Evolutionary conservation across 139 green algal species (phyloP), one percentile per base, ranked within the genome.

Genomic region (Eudorina sp.): DNA sequence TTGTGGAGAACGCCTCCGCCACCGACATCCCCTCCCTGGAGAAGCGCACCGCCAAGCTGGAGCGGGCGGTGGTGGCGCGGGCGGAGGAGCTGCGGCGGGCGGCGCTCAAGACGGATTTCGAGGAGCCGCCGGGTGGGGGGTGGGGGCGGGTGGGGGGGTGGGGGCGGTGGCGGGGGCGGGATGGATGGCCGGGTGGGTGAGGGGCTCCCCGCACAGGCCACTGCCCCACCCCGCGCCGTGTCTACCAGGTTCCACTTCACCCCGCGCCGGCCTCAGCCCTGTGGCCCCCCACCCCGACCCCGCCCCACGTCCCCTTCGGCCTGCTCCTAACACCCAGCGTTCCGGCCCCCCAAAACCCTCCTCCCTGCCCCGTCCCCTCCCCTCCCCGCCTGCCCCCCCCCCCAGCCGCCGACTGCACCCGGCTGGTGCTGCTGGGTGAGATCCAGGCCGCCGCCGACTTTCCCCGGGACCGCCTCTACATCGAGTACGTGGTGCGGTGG

Each of bases 401-500:
- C 48, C n/a, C 78, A 74, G 55, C 55, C 29, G 40, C 7, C 21
- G 60, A 48, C 31, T 60, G 60, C 58, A 60, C 92, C 69, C 90
- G 92, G 34, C 64, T 96, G 64, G 46, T 92, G 75, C 62, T 96
- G 43, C 31, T 94, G 31, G 92, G 84, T 0, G 94, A 96, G 84
- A 92, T 96, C 48, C 72, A 95, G 81, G 48, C 81, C 38, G 92
- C 84, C 18, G 89, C 90, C 29, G 92, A 92, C 62, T 96, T 94
- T 62, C 40, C 89, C 7, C 41, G 58, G 23, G 90, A 94, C 92
- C 72, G 88, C 29, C 79, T 96, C 73, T 95, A 95, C 83, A 41
- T 96, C 14, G 94, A 96, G 88, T 95, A 89, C 64, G 80, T 51
- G 55, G 79, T 45, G 36, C 70, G 60, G 2, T 94, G 90, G 90